These are phyloP conservation scores for Epichloe gansuensis DNA, from an alignment of 2,329 filamentous ascomycete species.

Conservation along the genomic window DNA sequence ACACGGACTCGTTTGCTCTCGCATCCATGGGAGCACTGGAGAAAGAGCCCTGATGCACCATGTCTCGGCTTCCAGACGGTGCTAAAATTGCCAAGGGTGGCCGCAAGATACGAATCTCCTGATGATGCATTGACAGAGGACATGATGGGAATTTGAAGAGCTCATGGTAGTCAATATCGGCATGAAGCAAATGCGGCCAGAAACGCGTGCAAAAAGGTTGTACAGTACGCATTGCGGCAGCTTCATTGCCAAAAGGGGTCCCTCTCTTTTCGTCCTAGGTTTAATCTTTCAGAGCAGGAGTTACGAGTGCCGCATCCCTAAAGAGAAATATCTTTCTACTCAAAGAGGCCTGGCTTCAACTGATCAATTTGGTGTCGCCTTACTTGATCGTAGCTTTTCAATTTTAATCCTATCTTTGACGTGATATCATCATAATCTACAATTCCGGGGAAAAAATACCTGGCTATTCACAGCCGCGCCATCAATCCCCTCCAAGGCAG, in stretches of 20 bases:
- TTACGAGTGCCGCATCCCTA: background rate
- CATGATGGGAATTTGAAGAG: background rate
- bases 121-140: slow-evolving; percentile 3
- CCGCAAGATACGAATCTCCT: slow-evolving; percentile 31
- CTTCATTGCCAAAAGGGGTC: background rate
- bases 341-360: background rate
- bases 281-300: background rate
- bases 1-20: slow-evolving; percentile 79
- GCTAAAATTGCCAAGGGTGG: slow-evolving; percentile 43
- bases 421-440: slow-evolving; percentile 8
- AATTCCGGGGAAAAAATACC: background rate
- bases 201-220: background rate
- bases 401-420: background rate
- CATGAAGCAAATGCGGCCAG: background rate
- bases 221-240: background rate
- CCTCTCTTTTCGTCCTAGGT: background rate
- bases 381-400: background rate
- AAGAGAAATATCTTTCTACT: background rate
- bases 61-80: slow-evolving; percentile 60
- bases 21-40: slow-evolving; percentile 81
- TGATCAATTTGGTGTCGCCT: background rate
- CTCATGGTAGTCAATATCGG: background rate
- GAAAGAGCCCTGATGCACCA: slow-evolving; percentile 62
- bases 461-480: too few species aligned
- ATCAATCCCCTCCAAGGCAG: background rate